Evolutionary conservation across 2,329 filamentous ascomycete genomes (phyloP).

Genomic region (Fusarium graminum): DNA sequence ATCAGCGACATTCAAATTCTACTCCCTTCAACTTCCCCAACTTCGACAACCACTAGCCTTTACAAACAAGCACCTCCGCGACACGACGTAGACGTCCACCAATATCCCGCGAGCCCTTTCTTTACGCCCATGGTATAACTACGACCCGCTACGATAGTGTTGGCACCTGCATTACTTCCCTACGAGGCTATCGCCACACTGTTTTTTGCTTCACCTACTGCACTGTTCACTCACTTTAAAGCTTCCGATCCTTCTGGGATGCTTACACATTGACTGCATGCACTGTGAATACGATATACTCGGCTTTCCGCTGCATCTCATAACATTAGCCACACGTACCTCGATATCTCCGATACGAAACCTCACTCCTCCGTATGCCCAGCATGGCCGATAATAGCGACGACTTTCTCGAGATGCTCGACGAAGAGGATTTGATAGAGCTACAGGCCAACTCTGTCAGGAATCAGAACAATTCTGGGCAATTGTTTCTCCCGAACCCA

Average conservation of each 20-base stretch:
- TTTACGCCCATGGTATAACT: slow-evolving; percentile 16
- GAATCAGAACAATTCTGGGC: slow-evolving; percentile 3
- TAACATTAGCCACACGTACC: background rate
- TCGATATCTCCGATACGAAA: slow-evolving; percentile 5
- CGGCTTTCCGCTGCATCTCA: slow-evolving; percentile 1
- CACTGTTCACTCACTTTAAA: slow-evolving; percentile 14
- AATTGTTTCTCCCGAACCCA: slow-evolving; percentile 39
- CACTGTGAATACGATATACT: slow-evolving; percentile 14
- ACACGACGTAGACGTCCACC: slow-evolving; percentile 17
- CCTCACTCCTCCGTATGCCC: background rate
- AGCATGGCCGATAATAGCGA: slow-evolving; percentile 40
- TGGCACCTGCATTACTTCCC: slow-evolving; percentile 22
- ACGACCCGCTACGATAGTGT: slow-evolving; percentile 1
- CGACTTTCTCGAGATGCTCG: slow-evolving; percentile 40
- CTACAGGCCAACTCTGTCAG: slow-evolving; percentile 18
- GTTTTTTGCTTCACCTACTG: slow-evolving; percentile 6
- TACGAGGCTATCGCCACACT: slow-evolving; percentile 32
- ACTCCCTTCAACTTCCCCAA: slow-evolving; percentile 16
- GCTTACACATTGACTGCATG: slow-evolving; percentile 17
- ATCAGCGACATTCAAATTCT: slow-evolving; percentile 27
- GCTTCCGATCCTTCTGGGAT: slow-evolving; percentile 10
- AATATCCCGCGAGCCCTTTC: slow-evolving; percentile 4
- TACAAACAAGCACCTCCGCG: slow-evolving; percentile 2
- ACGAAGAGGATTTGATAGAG: slow-evolving; percentile 39
- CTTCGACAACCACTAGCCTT: slow-evolving; percentile 19